phyloP scores from a whole-genome alignment of 148 eudicot genomes.

The Fagopyrum tataricum region DNA sequence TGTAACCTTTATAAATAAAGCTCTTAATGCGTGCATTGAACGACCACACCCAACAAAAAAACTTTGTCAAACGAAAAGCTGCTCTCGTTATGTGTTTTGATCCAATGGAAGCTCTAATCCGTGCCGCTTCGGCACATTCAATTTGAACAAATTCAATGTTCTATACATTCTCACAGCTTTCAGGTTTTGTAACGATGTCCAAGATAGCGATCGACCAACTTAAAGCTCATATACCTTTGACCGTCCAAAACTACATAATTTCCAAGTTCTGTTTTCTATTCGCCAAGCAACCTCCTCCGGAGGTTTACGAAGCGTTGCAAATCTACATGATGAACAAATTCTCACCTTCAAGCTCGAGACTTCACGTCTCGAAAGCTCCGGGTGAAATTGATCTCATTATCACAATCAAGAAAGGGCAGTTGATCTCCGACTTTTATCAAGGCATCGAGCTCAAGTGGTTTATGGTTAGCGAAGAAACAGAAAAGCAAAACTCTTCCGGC shows the following conservation, averaged over 20 bases:
- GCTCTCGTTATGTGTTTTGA: no score
- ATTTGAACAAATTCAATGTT: no score
- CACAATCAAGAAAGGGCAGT: conserved; percentile 14
- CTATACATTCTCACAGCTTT: no score
- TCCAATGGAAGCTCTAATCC: no score
- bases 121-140: no score
- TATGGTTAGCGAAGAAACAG: background rate
- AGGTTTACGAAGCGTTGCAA: conserved; percentile 7
- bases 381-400: background rate
- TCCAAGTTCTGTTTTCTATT: background rate
- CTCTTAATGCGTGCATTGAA: no score
- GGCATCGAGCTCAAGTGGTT: conserved; percentile 4
- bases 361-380: conserved; percentile 8
- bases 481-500: background rate
- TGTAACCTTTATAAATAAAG: no score
- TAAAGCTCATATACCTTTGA: background rate
- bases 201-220: background rate
- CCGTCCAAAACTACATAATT: background rate
- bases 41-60: no score
- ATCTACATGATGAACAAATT: conserved; percentile 13
- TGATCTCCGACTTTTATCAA: conserved; percentile 12
- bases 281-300: background rate
- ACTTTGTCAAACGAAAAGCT: no score
- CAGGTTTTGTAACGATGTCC: background rate
- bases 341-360: conserved; percentile 11